phyloP scores from a whole-genome alignment of 441 rosid species.

The Populus trichocarpa region DNA sequence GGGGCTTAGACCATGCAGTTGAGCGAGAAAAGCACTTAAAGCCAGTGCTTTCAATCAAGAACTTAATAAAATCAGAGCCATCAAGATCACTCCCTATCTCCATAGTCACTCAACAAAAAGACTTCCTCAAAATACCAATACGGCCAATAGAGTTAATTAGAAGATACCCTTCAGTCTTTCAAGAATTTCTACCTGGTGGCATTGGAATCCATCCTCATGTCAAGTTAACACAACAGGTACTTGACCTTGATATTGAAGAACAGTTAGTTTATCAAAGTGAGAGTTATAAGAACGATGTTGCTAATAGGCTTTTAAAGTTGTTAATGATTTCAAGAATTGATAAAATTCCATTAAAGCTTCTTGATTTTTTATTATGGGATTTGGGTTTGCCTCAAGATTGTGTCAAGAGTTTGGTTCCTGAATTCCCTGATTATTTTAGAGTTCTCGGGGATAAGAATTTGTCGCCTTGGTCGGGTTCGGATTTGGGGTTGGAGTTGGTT shows the following conservation, averaged over 20 bases:
- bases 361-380: slow-evolving; percentile 70
- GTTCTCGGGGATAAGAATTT: slow-evolving; percentile 23
- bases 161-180: slow-evolving; percentile 63
- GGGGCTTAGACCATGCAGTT: slow-evolving; percentile 87
- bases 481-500: slow-evolving; percentile 62
- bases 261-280: slow-evolving; percentile 71
- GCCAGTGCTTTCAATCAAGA: slow-evolving; percentile 60
- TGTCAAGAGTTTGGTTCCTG: slow-evolving; percentile 46
- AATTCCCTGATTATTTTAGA: slow-evolving; percentile 79
- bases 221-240: slow-evolving; percentile 71
- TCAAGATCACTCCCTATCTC: slow-evolving; percentile 74
- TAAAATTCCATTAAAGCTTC: slow-evolving; percentile 52
- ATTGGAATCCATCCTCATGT: slow-evolving; percentile 70
- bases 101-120: slow-evolving; percentile 43
- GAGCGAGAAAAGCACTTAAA: slow-evolving; percentile 74
- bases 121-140: slow-evolving; percentile 52
- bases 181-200: slow-evolving; percentile 73
- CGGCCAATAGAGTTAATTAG: slow-evolving; percentile 89
- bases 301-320: slow-evolving; percentile 69
- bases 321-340: slow-evolving; percentile 61
- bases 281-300: slow-evolving; percentile 51
- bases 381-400: slow-evolving; percentile 67
- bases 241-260: slow-evolving; percentile 76
- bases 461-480: slow-evolving; percentile 13
- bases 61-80: slow-evolving; percentile 79